Base-by-base conservation (phyloP, 352 stramenopile species). In the Pythium dissotocum region DNA sequence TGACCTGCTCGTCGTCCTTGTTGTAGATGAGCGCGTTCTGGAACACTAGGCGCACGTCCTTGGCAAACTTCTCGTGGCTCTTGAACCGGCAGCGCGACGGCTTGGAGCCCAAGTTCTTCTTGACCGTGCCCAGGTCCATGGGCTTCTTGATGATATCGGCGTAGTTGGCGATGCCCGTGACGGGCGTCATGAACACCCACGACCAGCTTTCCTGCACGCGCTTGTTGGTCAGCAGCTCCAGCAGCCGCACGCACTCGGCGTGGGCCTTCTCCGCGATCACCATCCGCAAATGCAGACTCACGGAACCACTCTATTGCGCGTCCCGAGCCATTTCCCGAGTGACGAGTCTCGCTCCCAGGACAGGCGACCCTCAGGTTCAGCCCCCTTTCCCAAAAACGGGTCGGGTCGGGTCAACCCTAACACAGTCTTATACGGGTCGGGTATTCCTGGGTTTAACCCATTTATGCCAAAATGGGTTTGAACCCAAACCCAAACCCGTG, bases 151-250 rank as follows among this genome's bases (percentile, higher is more conserved):
- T 85, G 56, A 94, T 69, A 54, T 87, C 36, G 14, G 87, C 76
- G 72, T 94, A 94, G 51, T 82, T 83, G 1, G 84, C 73, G 60
- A 93, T 88, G 51, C 62, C 70, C 18, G 71, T 67, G 64, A 93
- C 85, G 28, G 85, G 85, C 62, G 72, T 77, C 85, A 95, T 92
- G 69, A 95, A 95, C 30, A 92, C 83, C 86, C 86, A 94, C 2
- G 86, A 94, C 86, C 86, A 94, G 75, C 79, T 94, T 70, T 94
- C 83, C 73, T 94, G 86, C 46, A 94, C 83, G 51, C 83, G 82
- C 65, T 87, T 80, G 66, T 94, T 94, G 26, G 77, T 91, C 63
- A 94, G 77, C 63, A 92, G 71, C 44, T 92, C 82, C 63, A 94
- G 78, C 53, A 94, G 76, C 72, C 84, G 83, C 82, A 90, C 75